A percentile compares a stretch with the other conserved stretches of the same genome.
These are phyloP conservation scores for Monilinia vaccinii-corymbosi DNA, from an alignment of 2,329 filamentous ascomycete genomes.

Conservation along the genomic window DNA sequence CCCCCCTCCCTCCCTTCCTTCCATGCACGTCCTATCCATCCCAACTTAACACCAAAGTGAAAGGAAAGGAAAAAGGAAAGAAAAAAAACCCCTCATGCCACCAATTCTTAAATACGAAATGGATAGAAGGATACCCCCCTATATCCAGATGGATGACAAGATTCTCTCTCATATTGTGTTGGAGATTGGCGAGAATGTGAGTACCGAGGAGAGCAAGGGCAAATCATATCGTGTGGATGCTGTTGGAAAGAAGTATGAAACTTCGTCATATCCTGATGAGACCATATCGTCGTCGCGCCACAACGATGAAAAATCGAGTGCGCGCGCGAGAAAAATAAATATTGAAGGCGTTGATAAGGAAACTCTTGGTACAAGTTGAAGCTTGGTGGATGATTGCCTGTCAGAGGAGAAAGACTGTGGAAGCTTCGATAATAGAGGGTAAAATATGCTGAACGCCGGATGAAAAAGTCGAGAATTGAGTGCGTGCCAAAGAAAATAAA, in stretches of 20 bases:
- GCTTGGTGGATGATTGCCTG: neutral
- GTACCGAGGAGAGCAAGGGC: neutral
- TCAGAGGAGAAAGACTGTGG: neutral
- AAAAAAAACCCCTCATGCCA: no score
- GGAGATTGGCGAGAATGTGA: neutral
- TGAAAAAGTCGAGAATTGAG: neutral
- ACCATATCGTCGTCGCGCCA: neutral
- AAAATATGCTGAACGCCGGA: neutral
- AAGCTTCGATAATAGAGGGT: neutral
- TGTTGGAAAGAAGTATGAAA: neutral
- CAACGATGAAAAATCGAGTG: neutral
- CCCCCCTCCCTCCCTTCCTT: no score
- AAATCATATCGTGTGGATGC: neutral
- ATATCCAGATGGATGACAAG: neutral
- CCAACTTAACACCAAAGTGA: no score
- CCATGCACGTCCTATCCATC: no score
- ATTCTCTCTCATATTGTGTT: no score
- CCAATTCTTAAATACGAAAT: neutral
- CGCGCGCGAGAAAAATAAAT: neutral
- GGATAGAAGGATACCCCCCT: no score
- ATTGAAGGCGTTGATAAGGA: neutral
- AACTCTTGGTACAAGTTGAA: neutral
- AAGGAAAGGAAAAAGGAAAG: no score
- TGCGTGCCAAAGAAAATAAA: neutral
- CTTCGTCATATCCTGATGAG: neutral